phyloP scores from a whole-genome alignment of 306 rosid genomes.

The Urtica urens region DNA sequence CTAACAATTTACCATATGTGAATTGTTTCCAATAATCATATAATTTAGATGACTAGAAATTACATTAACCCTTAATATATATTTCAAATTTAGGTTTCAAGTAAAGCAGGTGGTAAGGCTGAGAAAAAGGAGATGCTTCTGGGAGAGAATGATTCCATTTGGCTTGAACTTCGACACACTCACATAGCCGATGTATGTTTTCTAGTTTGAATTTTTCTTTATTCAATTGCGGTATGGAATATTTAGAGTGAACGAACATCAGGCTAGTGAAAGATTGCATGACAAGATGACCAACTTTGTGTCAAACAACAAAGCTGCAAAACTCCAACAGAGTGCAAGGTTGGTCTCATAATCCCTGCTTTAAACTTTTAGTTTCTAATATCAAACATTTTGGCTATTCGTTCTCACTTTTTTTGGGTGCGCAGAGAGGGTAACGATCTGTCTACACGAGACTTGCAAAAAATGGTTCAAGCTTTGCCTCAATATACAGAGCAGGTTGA shows the following conservation, averaged over 20 bases:
- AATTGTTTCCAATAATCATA: too few relatives aligned
- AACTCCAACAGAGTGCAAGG: slow-evolving; percentile 82
- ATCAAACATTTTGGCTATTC: neutral
- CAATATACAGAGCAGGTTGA: slow-evolving; percentile 91
- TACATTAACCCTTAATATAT: neutral
- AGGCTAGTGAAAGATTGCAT: slow-evolving; percentile 88
- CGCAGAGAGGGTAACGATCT: slow-evolving; percentile 76
- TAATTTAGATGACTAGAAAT: too few relatives aligned
- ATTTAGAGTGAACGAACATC: slow-evolving; percentile 25
- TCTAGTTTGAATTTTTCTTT: slow-evolving; percentile 7
- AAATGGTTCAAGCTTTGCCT: slow-evolving; percentile 97
- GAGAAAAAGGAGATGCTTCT: slow-evolving; percentile 67
- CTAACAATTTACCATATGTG: too few relatives aligned
- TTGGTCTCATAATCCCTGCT: slow-evolving; percentile 21
- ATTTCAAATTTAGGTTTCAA: slow-evolving; percentile 43
- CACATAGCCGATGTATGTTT: slow-evolving; percentile 89
- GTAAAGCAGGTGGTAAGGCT: slow-evolving; percentile 65
- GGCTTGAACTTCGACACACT: slow-evolving; percentile 90
- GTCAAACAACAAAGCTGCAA: slow-evolving; percentile 88
- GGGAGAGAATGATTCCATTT: slow-evolving; percentile 68
- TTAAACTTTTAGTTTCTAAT: neutral
- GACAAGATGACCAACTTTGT: slow-evolving; percentile 68
- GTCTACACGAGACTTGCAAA: slow-evolving; percentile 87
- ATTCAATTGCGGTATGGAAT: slow-evolving; percentile 9
- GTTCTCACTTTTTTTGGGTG: too few relatives aligned